phyloP scores from a whole-genome alignment of 1,284 basidiomycete genomes.

The Xerocomus minutiporus region DNA sequence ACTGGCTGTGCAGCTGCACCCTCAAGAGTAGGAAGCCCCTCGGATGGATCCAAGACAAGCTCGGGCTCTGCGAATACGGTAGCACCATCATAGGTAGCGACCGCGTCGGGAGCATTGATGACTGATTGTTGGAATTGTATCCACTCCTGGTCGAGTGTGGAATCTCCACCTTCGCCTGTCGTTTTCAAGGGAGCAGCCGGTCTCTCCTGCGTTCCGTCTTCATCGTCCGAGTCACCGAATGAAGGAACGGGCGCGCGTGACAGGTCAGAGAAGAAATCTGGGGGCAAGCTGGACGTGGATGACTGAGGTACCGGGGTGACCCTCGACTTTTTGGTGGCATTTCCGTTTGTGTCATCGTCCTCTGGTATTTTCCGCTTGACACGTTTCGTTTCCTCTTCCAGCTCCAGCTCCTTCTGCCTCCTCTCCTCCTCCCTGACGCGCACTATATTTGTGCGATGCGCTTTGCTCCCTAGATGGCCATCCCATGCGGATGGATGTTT shows the following conservation, averaged over 20 bases:
- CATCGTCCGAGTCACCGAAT: slow-evolving; percentile 43
- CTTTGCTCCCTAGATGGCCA: slow-evolving; percentile 77
- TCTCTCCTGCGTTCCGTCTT: slow-evolving; percentile 33
- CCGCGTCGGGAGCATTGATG: slow-evolving; percentile 37
- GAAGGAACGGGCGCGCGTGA: slow-evolving; percentile 43
- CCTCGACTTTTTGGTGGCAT: slow-evolving; percentile 34
- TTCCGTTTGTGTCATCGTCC: slow-evolving; percentile 13
- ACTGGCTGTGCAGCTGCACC: slow-evolving; percentile 23
- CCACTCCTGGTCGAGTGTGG: slow-evolving; percentile 59
- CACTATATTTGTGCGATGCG: slow-evolving; percentile 60
- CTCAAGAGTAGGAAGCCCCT: slow-evolving; percentile 49
- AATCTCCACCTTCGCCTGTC: slow-evolving; percentile 15
- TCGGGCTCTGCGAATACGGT: slow-evolving; percentile 69
- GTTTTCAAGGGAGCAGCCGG: not conserved
- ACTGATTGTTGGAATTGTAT: slow-evolving; percentile 64
- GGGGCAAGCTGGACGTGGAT: slow-evolving; percentile 42
- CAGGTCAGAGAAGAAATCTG: slow-evolving; percentile 77
- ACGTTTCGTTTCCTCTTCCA: slow-evolving; percentile 30
- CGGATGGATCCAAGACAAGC: slow-evolving; percentile 41
- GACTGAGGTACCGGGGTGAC: slow-evolving; percentile 21
- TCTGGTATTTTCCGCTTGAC: slow-evolving; percentile 41
- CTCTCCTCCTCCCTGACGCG: slow-evolving; percentile 53
- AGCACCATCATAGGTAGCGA: slow-evolving; percentile 59
- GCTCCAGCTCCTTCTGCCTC: slow-evolving; percentile 35
- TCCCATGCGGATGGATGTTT: slow-evolving; percentile 81